A percentile compares a stretch with the other conserved stretches of the same genome.
Evolutionary conservation across 2,329 filamentous ascomycete genomes (phyloP).

Genomic region (Onygenales sp.): DNA sequence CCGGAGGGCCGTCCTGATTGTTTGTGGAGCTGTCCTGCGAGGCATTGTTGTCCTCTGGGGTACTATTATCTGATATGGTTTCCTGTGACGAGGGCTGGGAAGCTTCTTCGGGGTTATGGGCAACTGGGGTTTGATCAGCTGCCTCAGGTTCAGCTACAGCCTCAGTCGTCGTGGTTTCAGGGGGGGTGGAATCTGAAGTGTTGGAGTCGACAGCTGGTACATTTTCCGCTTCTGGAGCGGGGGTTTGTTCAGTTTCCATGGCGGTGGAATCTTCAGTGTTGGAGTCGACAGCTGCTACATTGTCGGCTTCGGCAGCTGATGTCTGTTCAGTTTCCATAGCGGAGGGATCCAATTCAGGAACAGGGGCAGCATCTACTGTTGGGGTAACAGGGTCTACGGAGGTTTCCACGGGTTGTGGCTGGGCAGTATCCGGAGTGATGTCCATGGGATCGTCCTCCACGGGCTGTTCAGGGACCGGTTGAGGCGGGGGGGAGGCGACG

Average conservation of each 20-base stretch:
- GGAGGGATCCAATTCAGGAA: background rate
- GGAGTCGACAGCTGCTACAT: background rate
- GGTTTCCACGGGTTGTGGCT: background rate
- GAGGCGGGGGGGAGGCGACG: background rate
- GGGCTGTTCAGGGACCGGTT: background rate
- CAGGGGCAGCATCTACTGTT: background rate
- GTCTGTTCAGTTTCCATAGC: background rate
- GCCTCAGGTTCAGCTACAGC: background rate
- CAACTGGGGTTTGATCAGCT: background rate
- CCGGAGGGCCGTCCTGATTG: background rate
- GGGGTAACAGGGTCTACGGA: background rate
- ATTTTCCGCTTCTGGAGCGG: background rate
- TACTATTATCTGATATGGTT: background rate
- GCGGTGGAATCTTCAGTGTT: background rate
- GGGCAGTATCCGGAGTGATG: constrained; percentile 2
- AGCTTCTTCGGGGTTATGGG: background rate
- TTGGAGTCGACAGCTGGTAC: background rate
- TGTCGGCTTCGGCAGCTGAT: background rate
- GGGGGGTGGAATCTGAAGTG: too few relatives aligned
- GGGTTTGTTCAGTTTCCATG: background rate
- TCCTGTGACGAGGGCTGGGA: background rate
- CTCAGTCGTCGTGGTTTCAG: background rate
- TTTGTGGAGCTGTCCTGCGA: background rate
- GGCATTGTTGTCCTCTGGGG: background rate
- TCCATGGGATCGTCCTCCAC: constrained; percentile 4